Percentiles rank a stretch among this genome's conserved stretches.
phyloP scores from a whole-genome alignment of 495 filamentous ascomycete species.

The Podospora appendiculata region DNA sequence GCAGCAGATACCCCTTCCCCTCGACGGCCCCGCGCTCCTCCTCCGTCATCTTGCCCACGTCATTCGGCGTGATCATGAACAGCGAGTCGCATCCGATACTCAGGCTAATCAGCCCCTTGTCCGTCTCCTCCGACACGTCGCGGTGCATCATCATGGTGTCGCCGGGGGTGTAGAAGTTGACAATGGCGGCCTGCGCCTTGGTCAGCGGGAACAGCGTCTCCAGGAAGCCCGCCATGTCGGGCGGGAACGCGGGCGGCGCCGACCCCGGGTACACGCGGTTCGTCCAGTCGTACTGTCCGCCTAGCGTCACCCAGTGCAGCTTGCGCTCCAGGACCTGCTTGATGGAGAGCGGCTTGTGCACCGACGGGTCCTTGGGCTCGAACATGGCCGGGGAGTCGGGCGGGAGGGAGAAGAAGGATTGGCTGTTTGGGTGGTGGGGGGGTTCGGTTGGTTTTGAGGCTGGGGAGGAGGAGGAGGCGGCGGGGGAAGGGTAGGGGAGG shows the following conservation, averaged over 20 bases:
- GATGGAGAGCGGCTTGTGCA: conserved; percentile 64
- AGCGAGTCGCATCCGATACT: conserved; percentile 84
- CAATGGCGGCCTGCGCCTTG: conserved; percentile 75
- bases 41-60: conserved; percentile 26
- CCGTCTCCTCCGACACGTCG: conserved; percentile 77
- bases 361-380: conserved; percentile 57
- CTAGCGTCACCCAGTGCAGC: conserved; percentile 87
- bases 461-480: conserved; percentile 6
- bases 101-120: conserved; percentile 69
- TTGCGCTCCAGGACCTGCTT: conserved; percentile 62
- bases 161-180: conserved; percentile 82
- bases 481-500: conserved; percentile 53
- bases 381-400: conserved; percentile 28
- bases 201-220: conserved; percentile 61
- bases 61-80: conserved; percentile 56
- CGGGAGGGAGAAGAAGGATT: conserved; percentile 40
- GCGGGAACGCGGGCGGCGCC: conserved; percentile 63
- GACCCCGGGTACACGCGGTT: conserved; percentile 65
- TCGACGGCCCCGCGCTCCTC: conserved; percentile 14
- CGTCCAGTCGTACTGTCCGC: conserved; percentile 94
- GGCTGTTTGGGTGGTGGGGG: too few species aligned
- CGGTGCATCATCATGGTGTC: conserved; percentile 85
- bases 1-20: conserved; percentile 38
- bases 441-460: too few species aligned
- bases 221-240: conserved; percentile 59